A percentile compares a stretch with the other conserved stretches of the same genome.
Conservation (phyloP, 2,329 filamentous ascomycete species). For the Metarhizium album region DNA sequence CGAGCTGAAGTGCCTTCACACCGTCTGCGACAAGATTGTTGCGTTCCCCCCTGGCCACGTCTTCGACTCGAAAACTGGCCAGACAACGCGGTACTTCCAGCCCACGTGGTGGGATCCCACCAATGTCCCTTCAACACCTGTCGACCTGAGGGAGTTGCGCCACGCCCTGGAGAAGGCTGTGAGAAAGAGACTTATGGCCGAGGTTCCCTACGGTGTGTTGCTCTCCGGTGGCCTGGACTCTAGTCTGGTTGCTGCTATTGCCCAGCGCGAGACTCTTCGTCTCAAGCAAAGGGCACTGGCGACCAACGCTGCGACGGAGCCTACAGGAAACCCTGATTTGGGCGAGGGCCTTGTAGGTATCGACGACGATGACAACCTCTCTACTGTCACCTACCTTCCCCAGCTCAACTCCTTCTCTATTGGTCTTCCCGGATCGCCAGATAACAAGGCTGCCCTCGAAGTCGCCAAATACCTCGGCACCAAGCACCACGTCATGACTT, state of each 20-base stretch:
- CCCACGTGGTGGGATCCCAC: slow-evolving; percentile 84
- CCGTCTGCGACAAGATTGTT: slow-evolving; percentile 90
- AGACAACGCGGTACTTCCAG: slow-evolving; percentile 79
- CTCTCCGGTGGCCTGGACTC: slow-evolving; percentile 94
- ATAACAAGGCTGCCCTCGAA: slow-evolving; percentile 83
- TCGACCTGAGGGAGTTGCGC: slow-evolving; percentile 76
- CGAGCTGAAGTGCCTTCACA: slow-evolving; percentile 86
- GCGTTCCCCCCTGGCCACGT: slow-evolving; percentile 91
- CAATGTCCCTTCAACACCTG: slow-evolving; percentile 65
- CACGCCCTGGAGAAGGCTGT: slow-evolving; percentile 81
- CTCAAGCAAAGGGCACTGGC: slow-evolving; percentile 55
- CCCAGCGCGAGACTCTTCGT: slow-evolving; percentile 80
- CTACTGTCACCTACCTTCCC: slow-evolving; percentile 81
- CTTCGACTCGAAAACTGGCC: slow-evolving; percentile 86
- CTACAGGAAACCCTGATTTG: slow-evolving; percentile 39
- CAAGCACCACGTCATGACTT: slow-evolving; percentile 96
- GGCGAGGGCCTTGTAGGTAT: slow-evolving; percentile 80
- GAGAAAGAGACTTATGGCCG: slow-evolving; percentile 94
- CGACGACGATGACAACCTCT: slow-evolving; percentile 82
- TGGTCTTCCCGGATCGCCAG: slow-evolving; percentile 82
- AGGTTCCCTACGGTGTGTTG: slow-evolving; percentile 94
- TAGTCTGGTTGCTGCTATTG: slow-evolving; percentile 87
- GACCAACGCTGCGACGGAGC: slow-evolving; percentile 32
- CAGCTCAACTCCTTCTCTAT: slow-evolving; percentile 99
- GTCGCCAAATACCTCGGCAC: slow-evolving; percentile 96